Percentiles rank a stretch among this genome's conserved stretches.
Conservation (phyloP, 208 protist genomes). For the Trichomonas vaginalis region DNA sequence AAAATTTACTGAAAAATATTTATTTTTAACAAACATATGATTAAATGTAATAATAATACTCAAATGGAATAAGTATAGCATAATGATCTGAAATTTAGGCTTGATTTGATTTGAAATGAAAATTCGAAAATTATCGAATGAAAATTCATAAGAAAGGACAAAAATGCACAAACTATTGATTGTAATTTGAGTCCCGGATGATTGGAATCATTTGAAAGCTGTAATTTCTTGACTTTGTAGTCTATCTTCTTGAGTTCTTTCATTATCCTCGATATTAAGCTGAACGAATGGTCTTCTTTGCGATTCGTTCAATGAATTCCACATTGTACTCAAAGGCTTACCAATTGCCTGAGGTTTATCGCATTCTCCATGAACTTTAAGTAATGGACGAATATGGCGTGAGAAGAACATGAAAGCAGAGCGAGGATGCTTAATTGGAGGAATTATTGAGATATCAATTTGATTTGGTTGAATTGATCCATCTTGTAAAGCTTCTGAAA, state of each 20-base stretch:
- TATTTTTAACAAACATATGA: too few relatives aligned
- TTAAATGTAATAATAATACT: too few relatives aligned
- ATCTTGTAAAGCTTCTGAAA: not conserved
- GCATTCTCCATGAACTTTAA: not conserved
- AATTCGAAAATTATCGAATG: too few relatives aligned
- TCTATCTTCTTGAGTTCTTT: not conserved
- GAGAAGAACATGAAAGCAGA: not conserved
- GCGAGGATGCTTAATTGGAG: not conserved
- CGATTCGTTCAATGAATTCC: not conserved
- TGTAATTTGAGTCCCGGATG: too few relatives aligned
- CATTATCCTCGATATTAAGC: not conserved
- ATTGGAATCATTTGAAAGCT: not conserved
- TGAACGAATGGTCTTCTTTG: not conserved
- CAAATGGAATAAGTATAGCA: too few relatives aligned
- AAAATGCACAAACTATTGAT: too few relatives aligned
- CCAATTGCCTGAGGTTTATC: not conserved
- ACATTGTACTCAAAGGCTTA: not conserved
- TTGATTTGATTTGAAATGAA: too few relatives aligned
- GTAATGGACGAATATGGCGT: not conserved
- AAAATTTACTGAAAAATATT: too few relatives aligned
- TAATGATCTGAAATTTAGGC: too few relatives aligned
- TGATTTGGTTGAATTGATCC: not conserved
- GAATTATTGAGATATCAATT: not conserved
- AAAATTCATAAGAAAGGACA: too few relatives aligned
- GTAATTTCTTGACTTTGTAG: not conserved